A percentile compares a stretch with the other conserved stretches of the same genome.
Evolutionary conservation across 2,329 filamentous ascomycete species (phyloP).

Genomic region (Pezicula radicicola): DNA sequence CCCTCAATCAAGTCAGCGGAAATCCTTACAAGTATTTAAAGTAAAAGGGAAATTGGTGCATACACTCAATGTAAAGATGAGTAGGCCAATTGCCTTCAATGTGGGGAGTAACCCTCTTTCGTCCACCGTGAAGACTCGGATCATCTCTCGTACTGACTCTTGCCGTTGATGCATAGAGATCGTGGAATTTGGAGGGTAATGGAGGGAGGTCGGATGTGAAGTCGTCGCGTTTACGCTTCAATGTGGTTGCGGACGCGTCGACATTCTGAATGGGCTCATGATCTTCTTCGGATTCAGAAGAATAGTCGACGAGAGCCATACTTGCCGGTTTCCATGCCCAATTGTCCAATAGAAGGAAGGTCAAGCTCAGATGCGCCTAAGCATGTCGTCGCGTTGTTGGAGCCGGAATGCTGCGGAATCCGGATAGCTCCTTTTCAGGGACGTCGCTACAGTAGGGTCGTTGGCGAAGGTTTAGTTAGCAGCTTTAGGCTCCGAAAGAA

Average conservation of each 20-base stretch:
- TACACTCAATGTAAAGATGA: constrained; percentile 92
- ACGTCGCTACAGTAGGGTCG: no score
- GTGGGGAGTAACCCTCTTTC: constrained; percentile 79
- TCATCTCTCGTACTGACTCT: constrained; percentile 78
- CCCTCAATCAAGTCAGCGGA: constrained; percentile 40
- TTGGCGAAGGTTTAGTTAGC: no score
- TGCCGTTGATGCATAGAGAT: constrained; percentile 82
- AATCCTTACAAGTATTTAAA: neutral
- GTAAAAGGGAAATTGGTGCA: constrained; percentile 29
- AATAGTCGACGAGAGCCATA: constrained; percentile 66
- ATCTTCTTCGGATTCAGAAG: constrained; percentile 47
- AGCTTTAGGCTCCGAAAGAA: no score
- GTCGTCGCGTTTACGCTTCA: constrained; percentile 31
- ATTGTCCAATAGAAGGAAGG: no score
- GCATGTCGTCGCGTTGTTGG: no score
- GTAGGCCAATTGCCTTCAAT: constrained; percentile 88
- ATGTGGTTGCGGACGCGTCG: constrained; percentile 24
- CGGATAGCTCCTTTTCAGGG: no score
- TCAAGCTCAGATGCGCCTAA: no score
- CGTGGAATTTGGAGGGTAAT: constrained; percentile 77
- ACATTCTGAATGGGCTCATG: neutral
- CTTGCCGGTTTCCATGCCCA: neutral
- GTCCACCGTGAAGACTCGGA: constrained; percentile 79
- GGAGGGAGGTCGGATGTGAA: constrained; percentile 53
- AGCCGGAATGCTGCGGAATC: no score